Evolutionary conservation across 768 basidiomycete species (phyloP).

Genomic region (Lactarius deliciosus): DNA sequence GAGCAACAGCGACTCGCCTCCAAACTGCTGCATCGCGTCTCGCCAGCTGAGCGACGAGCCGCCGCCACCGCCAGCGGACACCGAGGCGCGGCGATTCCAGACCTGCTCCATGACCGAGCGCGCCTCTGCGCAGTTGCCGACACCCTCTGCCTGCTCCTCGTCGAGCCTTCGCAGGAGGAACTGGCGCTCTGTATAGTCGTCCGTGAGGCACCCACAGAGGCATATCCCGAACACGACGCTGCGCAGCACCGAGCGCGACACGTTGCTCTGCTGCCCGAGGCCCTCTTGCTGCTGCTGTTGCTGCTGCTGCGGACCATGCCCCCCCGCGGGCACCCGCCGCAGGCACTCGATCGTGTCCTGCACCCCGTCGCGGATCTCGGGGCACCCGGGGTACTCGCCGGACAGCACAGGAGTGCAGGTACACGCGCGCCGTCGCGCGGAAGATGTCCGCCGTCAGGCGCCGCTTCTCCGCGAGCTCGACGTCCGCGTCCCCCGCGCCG

Average conservation of each 20-base stretch:
- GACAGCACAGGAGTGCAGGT: slow-evolving; percentile 76
- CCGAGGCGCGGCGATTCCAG: slow-evolving; percentile 47
- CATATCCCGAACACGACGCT: slow-evolving; percentile 80
- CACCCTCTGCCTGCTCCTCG: slow-evolving; percentile 50
- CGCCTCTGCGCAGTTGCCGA: slow-evolving; percentile 67
- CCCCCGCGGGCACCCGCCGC: slow-evolving; percentile 39
- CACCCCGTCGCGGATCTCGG: slow-evolving; percentile 59
- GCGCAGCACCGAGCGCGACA: slow-evolving; percentile 58
- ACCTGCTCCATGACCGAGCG: slow-evolving; percentile 52
- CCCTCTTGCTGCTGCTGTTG: not conserved
- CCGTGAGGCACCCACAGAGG: slow-evolving; percentile 68
- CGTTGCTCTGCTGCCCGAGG: slow-evolving; percentile 20
- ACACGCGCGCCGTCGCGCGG: slow-evolving; percentile 70
- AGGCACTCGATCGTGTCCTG: slow-evolving; percentile 53
- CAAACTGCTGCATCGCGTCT: slow-evolving; percentile 43
- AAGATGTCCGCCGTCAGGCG: slow-evolving; percentile 51
- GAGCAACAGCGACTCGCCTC: slow-evolving; percentile 50
- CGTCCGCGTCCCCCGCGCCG: slow-evolving; percentile 17
- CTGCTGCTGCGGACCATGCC: not conserved
- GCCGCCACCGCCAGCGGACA: slow-evolving; percentile 20
- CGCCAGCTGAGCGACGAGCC: slow-evolving; percentile 59
- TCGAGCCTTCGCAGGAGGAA: slow-evolving; percentile 49
- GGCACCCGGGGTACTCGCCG: slow-evolving; percentile 64
- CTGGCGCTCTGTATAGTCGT: slow-evolving; percentile 43
- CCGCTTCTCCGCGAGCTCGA: slow-evolving; percentile 36